A percentile compares a stretch with the other conserved stretches of the same genome.
Evolutionary conservation across 169 alveolate genomes (phyloP).

Genomic region (Neospora caninum): DNA sequence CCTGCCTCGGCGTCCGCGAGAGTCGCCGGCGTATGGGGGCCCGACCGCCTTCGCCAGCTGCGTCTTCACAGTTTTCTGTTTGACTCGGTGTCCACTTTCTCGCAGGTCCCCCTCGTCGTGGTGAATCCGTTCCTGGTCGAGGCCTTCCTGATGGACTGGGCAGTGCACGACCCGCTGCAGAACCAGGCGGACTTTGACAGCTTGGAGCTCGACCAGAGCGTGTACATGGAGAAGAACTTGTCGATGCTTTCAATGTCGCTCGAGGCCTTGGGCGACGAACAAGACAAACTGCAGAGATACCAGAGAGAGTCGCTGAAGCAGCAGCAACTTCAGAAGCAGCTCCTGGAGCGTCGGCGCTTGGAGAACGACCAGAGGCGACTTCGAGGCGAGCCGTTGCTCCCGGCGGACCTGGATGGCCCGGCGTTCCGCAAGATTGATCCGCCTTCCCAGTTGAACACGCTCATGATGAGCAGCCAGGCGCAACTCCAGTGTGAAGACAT

Average conservation of each 20-base stretch:
- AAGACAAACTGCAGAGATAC: conserved; percentile 81
- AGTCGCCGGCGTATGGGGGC: too few species aligned
- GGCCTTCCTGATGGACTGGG: conserved; percentile 81
- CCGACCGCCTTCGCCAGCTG: too few species aligned
- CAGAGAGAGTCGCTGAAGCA: conserved; percentile 83
- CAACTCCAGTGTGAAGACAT: conserved; percentile 40
- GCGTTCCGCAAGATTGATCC: conserved; percentile 43
- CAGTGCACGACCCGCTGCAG: conserved; percentile 73
- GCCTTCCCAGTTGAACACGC: conserved; percentile 51
- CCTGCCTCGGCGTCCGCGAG: too few species aligned
- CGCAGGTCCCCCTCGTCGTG: conserved; percentile 83
- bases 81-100: conserved; percentile 42
- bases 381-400: conserved; percentile 84
- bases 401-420: conserved; percentile 65
- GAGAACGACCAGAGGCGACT: conserved; percentile 86
- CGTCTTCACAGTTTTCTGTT: background rate
- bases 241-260: conserved; percentile 78
- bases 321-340: conserved; percentile 83
- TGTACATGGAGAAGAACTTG: conserved; percentile 77
- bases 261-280: conserved; percentile 82
- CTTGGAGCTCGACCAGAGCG: conserved; percentile 73
- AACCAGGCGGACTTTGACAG: conserved; percentile 76
- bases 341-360: conserved; percentile 81
- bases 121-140: conserved; percentile 83
- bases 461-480: conserved; percentile 47